Conservation (phyloP, 2,329 filamentous ascomycete species). For the Colletotrichum neosansevieriae region DNA sequence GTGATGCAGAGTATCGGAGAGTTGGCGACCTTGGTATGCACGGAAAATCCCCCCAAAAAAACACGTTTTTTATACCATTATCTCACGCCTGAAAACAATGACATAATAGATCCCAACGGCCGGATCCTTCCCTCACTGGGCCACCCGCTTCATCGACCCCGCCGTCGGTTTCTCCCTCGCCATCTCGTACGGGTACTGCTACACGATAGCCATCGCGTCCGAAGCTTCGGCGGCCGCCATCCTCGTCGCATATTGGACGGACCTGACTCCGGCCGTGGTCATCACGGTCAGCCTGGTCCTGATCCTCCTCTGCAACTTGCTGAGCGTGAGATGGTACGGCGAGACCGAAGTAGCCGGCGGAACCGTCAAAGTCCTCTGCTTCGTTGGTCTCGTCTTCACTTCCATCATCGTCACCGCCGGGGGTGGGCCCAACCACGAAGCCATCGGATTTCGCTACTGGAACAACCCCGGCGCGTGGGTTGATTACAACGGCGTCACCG, state of each 20-base stretch:
- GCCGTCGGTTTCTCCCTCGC: constrained; percentile 58
- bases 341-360: constrained; percentile 59
- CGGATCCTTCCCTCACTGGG: constrained; percentile 45
- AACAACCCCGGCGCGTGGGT: constrained; percentile 56
- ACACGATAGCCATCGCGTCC: constrained; percentile 58
- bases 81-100: background rate
- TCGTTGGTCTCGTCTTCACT: constrained; percentile 64
- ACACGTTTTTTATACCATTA: background rate
- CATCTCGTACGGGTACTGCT: constrained; percentile 61
- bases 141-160: constrained; percentile 53
- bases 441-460: constrained; percentile 61
- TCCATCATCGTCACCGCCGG: constrained; percentile 57
- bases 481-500: constrained; percentile 63
- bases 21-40: constrained; percentile 50
- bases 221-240: constrained; percentile 56
- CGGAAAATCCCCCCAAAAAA: too few relatives aligned
- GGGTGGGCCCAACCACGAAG: constrained; percentile 60
- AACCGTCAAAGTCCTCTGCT: constrained; percentile 60
- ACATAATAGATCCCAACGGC: constrained; percentile 39
- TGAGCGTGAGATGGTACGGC: constrained; percentile 57
- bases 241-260: constrained; percentile 58
- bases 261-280: constrained; percentile 55
- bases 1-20: constrained; percentile 60
- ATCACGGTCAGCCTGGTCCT: constrained; percentile 58
- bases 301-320: constrained; percentile 54